Conservation (phyloP, 176 grass and related monocot genomes). For the Zea luxurians region DNA sequence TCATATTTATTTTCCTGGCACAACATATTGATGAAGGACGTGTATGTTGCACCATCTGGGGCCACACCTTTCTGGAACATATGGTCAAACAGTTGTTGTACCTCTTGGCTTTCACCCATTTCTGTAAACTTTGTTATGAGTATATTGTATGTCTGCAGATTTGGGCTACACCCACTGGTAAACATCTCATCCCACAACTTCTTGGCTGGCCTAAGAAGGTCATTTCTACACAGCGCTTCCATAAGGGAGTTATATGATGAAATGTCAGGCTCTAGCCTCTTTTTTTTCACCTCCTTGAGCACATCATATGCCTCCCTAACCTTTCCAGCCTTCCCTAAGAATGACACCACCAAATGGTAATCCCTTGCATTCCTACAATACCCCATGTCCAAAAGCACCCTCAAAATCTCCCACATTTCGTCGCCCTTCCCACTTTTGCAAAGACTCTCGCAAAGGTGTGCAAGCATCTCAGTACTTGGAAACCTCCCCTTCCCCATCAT, state of each 20-base stretch:
- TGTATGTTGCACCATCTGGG: slow-evolving; percentile 65
- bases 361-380: slow-evolving; percentile 45
- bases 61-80: slow-evolving; percentile 71
- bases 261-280: slow-evolving; percentile 61
- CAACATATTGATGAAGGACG: slow-evolving; percentile 58
- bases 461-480: slow-evolving; percentile 46
- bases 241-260: slow-evolving; percentile 82
- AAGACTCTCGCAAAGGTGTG: slow-evolving; percentile 55
- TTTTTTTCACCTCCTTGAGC: slow-evolving; percentile 76
- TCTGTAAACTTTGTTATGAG: slow-evolving; percentile 75
- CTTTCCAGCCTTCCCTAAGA: slow-evolving; percentile 80
- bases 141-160: slow-evolving; percentile 90
- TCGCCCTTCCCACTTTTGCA: slow-evolving; percentile 66
- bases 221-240: slow-evolving; percentile 68
- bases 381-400: slow-evolving; percentile 57
- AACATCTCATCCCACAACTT: slow-evolving; percentile 99
- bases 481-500: slow-evolving; percentile 63
- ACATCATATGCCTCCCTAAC: slow-evolving; percentile 90
- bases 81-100: slow-evolving; percentile 64
- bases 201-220: slow-evolving; percentile 81
- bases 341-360: slow-evolving; percentile 68
- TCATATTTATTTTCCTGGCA: slow-evolving; percentile 67
- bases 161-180: slow-evolving; percentile 59
- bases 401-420: slow-evolving; percentile 64
- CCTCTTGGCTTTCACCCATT: slow-evolving; percentile 61